Evolutionary conservation across 1,284 basidiomycete genomes (phyloP).

Genomic region (Leccinum olivaceoglutinosum): DNA sequence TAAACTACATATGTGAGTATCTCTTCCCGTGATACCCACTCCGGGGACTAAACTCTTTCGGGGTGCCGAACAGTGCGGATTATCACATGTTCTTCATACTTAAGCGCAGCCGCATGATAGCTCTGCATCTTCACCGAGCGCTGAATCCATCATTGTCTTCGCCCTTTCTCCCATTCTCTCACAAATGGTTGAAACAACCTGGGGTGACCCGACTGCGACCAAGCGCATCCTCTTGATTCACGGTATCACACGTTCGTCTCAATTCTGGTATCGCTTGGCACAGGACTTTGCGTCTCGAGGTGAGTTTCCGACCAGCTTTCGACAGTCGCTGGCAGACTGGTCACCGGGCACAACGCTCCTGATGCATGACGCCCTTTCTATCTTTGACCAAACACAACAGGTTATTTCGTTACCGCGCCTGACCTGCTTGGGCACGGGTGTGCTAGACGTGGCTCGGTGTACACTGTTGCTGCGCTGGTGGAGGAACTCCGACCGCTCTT

Average conservation of each 20-base stretch:
- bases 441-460: constrained; percentile 10
- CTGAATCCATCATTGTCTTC: not conserved
- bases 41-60: not conserved
- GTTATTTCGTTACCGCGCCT: constrained; percentile 14
- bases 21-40: no score
- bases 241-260: constrained; percentile 6
- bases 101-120: not conserved
- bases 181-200: constrained; percentile 3
- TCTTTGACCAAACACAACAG: not conserved
- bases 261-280: constrained; percentile 10
- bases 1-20: no score
- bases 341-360: not conserved
- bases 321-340: not conserved
- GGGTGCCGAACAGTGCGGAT: not conserved
- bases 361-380: not conserved
- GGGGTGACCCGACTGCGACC: constrained; percentile 12
- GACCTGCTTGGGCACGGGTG: constrained; percentile 21
- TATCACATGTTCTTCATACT: not conserved
- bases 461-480: constrained; percentile 13
- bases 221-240: constrained; percentile 20
- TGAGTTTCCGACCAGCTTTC: not conserved
- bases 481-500: constrained; percentile 10
- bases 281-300: constrained; percentile 11
- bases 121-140: not conserved
- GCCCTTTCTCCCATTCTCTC: not conserved